Base-by-base conservation (phyloP, 441 rosid species). In the Adansonia gregorii region DNA sequence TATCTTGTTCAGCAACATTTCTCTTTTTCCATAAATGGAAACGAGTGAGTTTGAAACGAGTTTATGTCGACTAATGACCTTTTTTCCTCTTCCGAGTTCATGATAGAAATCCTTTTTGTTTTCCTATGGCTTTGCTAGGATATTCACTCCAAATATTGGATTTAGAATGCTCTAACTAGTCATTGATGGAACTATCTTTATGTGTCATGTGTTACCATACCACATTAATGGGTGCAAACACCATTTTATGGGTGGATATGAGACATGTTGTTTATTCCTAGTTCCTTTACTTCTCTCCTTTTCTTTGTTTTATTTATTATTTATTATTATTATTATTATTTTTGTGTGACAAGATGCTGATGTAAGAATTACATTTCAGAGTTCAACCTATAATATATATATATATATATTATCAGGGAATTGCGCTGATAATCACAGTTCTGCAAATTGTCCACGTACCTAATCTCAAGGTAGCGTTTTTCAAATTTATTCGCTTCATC, bases 371-470 rank as follows among this genome's bases (percentile, higher is more conserved):
- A 51, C 65, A 35, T 70, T 31, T 61, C 35, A 59, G 27, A 17
- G 49, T 64, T 80, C 12, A 77, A 75, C 68, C 81, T 24, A 76
- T 74, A 7, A 27, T 35, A 35, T 35, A 35, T 35, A 3, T 35
- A 35, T 35, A 35, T 35, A 35, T 35, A 35, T 35, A 35, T 68
- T 77, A 82, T 78, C 88, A 95, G 98, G 99, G 99, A 74, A 92
- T 95, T 85, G 93, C 97, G 35, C 83, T 95, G 84, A 94, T 95
- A 72, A 86, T 95, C 85, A 94, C 97, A 3, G 98, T 95, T 79
- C 89, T 95, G 82, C 99, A 95, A 83, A 92, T 95, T 78, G 98
- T 93, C 83, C 92, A 85, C 49, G 88, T 95, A 41, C 99, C 98
- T 78, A 94, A 94, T 85, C 94, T 95, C 80, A 94, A 95, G 99